Conservation (phyloP, 352 stramenopile genomes). For the Sclerospora graminicola region DNA sequence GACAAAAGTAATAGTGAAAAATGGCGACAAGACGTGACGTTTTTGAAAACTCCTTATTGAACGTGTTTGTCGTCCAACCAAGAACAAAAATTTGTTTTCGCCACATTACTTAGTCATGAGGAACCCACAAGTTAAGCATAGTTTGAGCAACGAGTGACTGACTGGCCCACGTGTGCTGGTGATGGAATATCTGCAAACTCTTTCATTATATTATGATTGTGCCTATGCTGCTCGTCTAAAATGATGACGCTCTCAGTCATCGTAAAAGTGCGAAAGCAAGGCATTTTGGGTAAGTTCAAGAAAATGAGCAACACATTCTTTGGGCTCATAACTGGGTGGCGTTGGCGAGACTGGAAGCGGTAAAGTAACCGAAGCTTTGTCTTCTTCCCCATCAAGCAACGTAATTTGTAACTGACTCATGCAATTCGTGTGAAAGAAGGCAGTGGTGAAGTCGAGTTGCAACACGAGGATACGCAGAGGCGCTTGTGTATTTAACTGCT, state of each 20-base stretch:
- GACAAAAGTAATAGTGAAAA: too few species aligned
- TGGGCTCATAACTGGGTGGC: slow-evolving; percentile 1
- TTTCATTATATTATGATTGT: too few species aligned
- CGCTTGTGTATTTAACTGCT: slow-evolving; percentile 23
- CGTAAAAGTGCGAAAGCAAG: slow-evolving; percentile 20
- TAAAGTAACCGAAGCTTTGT: slow-evolving; percentile 3
- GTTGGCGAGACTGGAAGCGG: slow-evolving; percentile 7
- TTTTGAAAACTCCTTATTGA: too few species aligned
- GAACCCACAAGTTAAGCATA: too few species aligned
- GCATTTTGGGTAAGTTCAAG: slow-evolving; percentile 15
- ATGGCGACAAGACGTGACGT: too few species aligned
- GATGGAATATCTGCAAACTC: background rate
- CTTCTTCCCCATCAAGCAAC: slow-evolving; percentile 22
- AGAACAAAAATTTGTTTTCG: too few species aligned
- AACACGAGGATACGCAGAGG: slow-evolving; percentile 33
- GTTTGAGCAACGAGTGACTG: too few species aligned
- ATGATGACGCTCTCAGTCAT: slow-evolving; percentile 4
- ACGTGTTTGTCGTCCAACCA: too few species aligned
- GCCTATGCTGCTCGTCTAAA: too few species aligned
- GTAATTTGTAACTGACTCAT: slow-evolving; percentile 27
- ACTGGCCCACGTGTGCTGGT: too few species aligned
- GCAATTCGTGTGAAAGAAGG: slow-evolving; percentile 31
- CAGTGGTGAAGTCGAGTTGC: slow-evolving; percentile 24
- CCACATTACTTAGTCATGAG: too few species aligned
- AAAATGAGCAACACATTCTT: slow-evolving; percentile 9